Conservation (phyloP, 495 filamentous ascomycete genomes). For the Penicillium robsamsonii region DNA sequence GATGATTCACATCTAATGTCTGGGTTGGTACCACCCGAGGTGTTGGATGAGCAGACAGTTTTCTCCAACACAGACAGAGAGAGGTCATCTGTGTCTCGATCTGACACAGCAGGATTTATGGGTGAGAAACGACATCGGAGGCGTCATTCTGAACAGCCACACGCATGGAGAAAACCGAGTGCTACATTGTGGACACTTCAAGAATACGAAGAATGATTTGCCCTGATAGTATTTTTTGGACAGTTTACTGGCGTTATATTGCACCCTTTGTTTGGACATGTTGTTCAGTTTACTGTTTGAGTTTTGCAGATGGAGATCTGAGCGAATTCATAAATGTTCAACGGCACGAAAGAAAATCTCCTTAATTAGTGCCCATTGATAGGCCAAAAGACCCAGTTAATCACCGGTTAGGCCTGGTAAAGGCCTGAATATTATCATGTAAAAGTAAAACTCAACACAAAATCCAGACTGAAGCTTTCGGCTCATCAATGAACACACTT, state of each 20-base stretch:
- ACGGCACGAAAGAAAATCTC: background rate
- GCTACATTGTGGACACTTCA: constrained; percentile 40
- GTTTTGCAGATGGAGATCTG: background rate
- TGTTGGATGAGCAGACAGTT: constrained; percentile 13
- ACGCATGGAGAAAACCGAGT: constrained; percentile 42
- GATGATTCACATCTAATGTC: constrained; percentile 26
- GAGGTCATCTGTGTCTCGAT: background rate
- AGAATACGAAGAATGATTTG: constrained; percentile 27
- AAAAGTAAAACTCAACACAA: too few relatives aligned
- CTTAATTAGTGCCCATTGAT: too few relatives aligned
- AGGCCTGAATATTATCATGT: too few relatives aligned
- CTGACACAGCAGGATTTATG: constrained; percentile 13
- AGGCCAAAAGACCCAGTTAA: too few relatives aligned
- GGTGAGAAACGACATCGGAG: constrained; percentile 35
- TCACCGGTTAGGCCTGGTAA: too few relatives aligned
- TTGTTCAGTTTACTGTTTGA: background rate
- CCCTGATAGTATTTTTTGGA: background rate
- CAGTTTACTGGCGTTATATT: background rate
- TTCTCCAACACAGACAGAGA: constrained; percentile 9
- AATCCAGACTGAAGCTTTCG: too few relatives aligned
- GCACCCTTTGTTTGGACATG: background rate
- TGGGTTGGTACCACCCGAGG: constrained; percentile 24
- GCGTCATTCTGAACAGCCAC: constrained; percentile 45
- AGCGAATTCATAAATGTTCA: background rate
- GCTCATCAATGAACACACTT: background rate